A percentile compares a stretch with the other conserved stretches of the same genome.
Evolutionary conservation across 164 flowering plant species (phyloP).

Genomic region (Buxus sempervirens): DNA sequence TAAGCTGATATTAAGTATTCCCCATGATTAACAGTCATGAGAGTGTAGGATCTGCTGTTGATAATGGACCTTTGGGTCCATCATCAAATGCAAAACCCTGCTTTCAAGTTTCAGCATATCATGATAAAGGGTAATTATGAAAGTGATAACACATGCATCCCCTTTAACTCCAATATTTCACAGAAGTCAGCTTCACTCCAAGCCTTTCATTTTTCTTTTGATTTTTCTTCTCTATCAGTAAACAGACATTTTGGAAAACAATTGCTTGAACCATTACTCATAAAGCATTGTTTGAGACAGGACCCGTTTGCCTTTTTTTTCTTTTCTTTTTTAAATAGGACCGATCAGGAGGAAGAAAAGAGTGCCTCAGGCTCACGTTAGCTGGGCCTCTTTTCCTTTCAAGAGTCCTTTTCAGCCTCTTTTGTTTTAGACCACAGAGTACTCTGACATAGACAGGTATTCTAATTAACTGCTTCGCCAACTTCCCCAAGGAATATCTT

Average conservation of each 20-base stretch:
- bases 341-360: slow-evolving; percentile 10
- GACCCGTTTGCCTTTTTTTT: background rate
- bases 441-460: slow-evolving; percentile 14
- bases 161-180: background rate
- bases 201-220: too few species aligned
- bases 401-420: too few species aligned
- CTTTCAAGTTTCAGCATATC: background rate
- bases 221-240: too few species aligned
- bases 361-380: slow-evolving; percentile 12
- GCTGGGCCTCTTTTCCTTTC: too few species aligned
- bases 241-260: too few species aligned
- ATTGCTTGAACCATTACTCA: too few species aligned
- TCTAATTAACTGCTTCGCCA: slow-evolving; percentile 8
- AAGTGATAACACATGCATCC: background rate
- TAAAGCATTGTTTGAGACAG: background rate
- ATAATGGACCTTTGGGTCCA: background rate
- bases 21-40: background rate
- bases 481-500: slow-evolving; percentile 1
- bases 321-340: background rate
- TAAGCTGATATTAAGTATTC: background rate
- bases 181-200: too few species aligned
- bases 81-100: background rate
- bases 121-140: background rate
- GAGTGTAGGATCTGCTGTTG: background rate
- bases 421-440: slow-evolving; percentile 14